Base-by-base conservation (phyloP, 805 yeast species). In the Starmerella bombi region DNA sequence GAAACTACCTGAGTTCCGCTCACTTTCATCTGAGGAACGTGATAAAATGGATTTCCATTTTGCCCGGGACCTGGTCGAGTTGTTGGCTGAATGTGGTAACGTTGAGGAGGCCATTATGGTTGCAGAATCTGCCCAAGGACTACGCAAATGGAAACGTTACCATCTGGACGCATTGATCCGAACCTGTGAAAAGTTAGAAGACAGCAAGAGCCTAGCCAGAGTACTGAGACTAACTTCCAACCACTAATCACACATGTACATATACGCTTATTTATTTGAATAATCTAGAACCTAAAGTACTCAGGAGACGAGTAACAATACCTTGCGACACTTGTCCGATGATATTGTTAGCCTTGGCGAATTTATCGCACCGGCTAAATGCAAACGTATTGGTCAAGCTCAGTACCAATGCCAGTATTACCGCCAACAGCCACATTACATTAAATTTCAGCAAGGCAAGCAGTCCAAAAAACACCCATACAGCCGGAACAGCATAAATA, bases 331-430 rank as follows among this genome's bases (percentile, higher is more conserved):
- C 58, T 25, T 43, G 45, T 15, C 59, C 61, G 50, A 78, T 64
- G 8, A 80, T 55, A 50, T 67, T 70, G 56, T 79, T 79, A 21
- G 93, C 94, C 56, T 75, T 80, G 37, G 93, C 83, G 61, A 86
- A 88, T 62, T 81, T 83, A 58, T 86, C 96, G 60, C 96, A 84
- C 52, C 82, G 72, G 20, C 93, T 81, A 61, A 82, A 88, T 0
- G 96, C 96, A 64, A 83, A 66, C 1, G 93, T 78, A 58, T 88
- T 88, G 37, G 93, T 82, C 34, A 76, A 55, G 0, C 91, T 80
- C 46, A 88, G 66, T 3, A 75, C 70, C 8, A 82, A 57, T 1
- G 93, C 85, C 40, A 86, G 74, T 4, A 63, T 57, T 15, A 59
- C 59, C n/a, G 56, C 50, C 19, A 61, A 45, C 34, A 63, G 57